Base-by-base conservation (phyloP, 208 protist genomes). In the Blastocrithidia nonstop region DNA sequence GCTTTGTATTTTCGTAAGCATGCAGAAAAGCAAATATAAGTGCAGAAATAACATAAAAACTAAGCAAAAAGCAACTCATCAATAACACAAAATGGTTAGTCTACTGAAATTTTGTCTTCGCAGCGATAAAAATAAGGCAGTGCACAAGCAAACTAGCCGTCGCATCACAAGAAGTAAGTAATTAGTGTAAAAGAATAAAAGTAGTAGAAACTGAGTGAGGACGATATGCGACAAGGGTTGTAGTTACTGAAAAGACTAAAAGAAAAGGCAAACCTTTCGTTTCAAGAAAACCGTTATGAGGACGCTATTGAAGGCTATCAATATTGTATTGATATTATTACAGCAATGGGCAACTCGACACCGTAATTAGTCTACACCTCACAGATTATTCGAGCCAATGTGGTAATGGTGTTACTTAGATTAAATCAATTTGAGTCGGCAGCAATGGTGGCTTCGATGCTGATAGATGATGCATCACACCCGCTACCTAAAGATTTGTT, bases 391-490 rank as follows among this genome's bases (percentile, higher is more conserved):
- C 70, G 73, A 15, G 57, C 76, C 3, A 90, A 90, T 50, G 65
- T 81, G 4, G 67, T 66, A 16, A 65, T 90, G 59, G 56, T 61
- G 8, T 74, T 81, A 35, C 55, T 84, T 31, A 70, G 65, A 50
- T 43, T 82, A 31, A 52, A 75, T n/a, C 54, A 71, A 28, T 82
- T 77, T 45, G 73, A 83, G 6, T 62, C 72, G 19, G 81, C 81
- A 27, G 61, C 71, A 7, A 49, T 72, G 27, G 59, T 80, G 20
- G 76, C 81, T 25, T 83, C 81, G 21, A 70, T 82, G 57, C 52
- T 90, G 37, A 56, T 90, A 46, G 69, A 89, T 37, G 68, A 81
- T 21, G 62, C 66, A 17, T 56, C 21, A 2, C 23, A 45, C 7
- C 60, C 55, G 0, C 35, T 78, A 22, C 25, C 43, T 8, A 49